Evolutionary conservation across 805 yeast species (phyloP).

Genomic region (Lachancea meyersii): DNA sequence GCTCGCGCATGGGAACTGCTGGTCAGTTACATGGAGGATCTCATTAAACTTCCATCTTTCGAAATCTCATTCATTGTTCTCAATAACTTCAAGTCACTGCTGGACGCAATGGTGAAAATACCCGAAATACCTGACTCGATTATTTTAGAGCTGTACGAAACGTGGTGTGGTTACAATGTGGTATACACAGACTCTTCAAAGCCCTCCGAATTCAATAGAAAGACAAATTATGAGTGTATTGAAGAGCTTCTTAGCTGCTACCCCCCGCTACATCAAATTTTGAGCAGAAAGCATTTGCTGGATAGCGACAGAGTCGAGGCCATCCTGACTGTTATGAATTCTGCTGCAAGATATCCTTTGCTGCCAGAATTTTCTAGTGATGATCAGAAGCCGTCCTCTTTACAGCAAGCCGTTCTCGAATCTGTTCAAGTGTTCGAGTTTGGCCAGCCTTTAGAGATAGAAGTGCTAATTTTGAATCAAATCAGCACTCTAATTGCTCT

Average conservation of each 20-base stretch:
- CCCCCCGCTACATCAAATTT: constrained; percentile 40
- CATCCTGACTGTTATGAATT: constrained; percentile 53
- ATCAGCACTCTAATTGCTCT: constrained; percentile 46
- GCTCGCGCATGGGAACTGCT: constrained; percentile 51
- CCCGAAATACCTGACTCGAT: constrained; percentile 23
- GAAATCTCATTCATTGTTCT: constrained; percentile 41
- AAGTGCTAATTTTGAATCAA: constrained; percentile 46
- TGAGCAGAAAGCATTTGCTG: constrained; percentile 29
- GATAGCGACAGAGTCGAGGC: constrained; percentile 37
- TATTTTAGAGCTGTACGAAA: constrained; percentile 39
- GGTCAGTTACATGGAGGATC: constrained; percentile 41
- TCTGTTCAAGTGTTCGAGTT: constrained; percentile 36
- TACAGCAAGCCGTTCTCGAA: constrained; percentile 56
- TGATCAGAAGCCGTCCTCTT: constrained; percentile 46
- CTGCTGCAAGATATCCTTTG: constrained; percentile 67
- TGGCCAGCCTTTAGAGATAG: constrained; percentile 33
- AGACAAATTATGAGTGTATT: constrained; percentile 53
- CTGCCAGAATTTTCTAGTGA: constrained; percentile 56
- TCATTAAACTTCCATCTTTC: constrained; percentile 41
- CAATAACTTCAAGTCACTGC: constrained; percentile 49
- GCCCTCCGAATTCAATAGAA: constrained; percentile 19
- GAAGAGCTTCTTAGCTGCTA: constrained; percentile 51
- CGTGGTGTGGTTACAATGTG: constrained; percentile 45
- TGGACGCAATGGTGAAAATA: constrained; percentile 40
- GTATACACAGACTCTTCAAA: constrained; percentile 38